A percentile compares a stretch with the other conserved stretches of the same genome.
These are phyloP conservation scores for Pseudozyma flocculosa DNA, from an alignment of 1,284 basidiomycete species.

Conservation along the genomic window DNA sequence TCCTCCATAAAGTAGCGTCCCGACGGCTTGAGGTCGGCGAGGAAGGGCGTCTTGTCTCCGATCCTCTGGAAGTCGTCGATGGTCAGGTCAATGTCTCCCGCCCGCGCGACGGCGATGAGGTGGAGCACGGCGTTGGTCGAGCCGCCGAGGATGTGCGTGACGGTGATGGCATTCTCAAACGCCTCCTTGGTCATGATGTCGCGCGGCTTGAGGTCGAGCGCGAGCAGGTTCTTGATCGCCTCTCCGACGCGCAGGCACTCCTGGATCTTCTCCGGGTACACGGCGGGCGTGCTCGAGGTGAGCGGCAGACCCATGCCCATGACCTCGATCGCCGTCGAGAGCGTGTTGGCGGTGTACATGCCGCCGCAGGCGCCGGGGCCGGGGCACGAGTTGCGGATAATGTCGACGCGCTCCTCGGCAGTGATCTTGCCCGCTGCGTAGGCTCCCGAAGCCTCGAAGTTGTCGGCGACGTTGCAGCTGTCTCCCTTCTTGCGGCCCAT, in stretches of 20 bases:
- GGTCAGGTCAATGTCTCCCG: conserved; percentile 76
- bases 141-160: conserved; percentile 66
- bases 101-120: conserved; percentile 84
- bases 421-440: conserved; percentile 77
- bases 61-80: conserved; percentile 71
- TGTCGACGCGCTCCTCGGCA: conserved; percentile 75
- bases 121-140: conserved; percentile 92
- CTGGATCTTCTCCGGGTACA: conserved; percentile 76
- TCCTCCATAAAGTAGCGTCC: conserved; percentile 74
- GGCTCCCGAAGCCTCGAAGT: conserved; percentile 82
- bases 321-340: conserved; percentile 87
- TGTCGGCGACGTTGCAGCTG: conserved; percentile 71
- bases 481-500: conserved; percentile 76
- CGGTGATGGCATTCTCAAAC: conserved; percentile 92
- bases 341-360: conserved; percentile 96
- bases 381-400: conserved; percentile 86
- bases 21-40: conserved; percentile 80
- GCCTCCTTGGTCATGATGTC: conserved; percentile 95
- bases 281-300: conserved; percentile 75
- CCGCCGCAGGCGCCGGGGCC: conserved; percentile 93
- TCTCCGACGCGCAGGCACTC: conserved; percentile 81
- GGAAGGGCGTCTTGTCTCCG: conserved; percentile 79
- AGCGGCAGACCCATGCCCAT: conserved; percentile 89
- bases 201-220: conserved; percentile 81
- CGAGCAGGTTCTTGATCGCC: conserved; percentile 78